These are phyloP conservation scores for Saccharum spontaneum DNA, from an alignment of 176 grass and related monocot genomes.

Conservation along the genomic window DNA sequence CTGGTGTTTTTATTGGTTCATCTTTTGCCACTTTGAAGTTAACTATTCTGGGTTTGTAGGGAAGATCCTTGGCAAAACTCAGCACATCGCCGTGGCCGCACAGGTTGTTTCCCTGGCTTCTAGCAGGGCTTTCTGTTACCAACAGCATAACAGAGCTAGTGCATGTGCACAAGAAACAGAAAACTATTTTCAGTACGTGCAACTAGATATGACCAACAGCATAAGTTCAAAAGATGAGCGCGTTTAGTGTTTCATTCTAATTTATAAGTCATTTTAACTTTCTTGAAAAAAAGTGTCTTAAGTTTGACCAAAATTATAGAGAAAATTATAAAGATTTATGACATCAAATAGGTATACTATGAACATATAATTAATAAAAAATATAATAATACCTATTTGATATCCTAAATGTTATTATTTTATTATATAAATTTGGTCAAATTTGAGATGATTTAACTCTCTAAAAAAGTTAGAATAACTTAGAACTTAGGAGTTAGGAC, in stretches of 20 bases:
- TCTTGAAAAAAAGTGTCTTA: too few relatives aligned
- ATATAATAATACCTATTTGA: too few relatives aligned
- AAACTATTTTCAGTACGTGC: constrained; percentile 24
- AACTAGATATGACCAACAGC: constrained; percentile 24
- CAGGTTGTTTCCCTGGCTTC: constrained; percentile 18
- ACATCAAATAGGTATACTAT: too few relatives aligned
- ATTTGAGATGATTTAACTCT: too few relatives aligned
- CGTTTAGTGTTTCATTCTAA: neutral
- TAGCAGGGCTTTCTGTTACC: neutral
- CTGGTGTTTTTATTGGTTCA: neutral
- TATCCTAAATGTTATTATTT: too few relatives aligned
- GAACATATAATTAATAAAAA: too few relatives aligned
- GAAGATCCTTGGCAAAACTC: constrained; percentile 23
- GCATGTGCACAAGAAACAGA: constrained; percentile 32
- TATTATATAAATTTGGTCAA: too few relatives aligned
- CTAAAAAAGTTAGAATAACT: too few relatives aligned
- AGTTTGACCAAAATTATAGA: too few relatives aligned
- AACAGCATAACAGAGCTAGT: neutral
- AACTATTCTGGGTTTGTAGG: neutral
- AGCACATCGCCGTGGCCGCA: neutral
- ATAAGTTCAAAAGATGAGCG: constrained; percentile 9
- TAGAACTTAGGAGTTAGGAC: too few relatives aligned
- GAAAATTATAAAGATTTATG: too few relatives aligned
- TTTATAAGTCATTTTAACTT: too few relatives aligned
- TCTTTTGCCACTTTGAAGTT: neutral